Evolutionary conservation across 306 rosid species (phyloP), one percentile per base, ranked within the genome.

Genomic region (Pyrus betulifolia): DNA sequence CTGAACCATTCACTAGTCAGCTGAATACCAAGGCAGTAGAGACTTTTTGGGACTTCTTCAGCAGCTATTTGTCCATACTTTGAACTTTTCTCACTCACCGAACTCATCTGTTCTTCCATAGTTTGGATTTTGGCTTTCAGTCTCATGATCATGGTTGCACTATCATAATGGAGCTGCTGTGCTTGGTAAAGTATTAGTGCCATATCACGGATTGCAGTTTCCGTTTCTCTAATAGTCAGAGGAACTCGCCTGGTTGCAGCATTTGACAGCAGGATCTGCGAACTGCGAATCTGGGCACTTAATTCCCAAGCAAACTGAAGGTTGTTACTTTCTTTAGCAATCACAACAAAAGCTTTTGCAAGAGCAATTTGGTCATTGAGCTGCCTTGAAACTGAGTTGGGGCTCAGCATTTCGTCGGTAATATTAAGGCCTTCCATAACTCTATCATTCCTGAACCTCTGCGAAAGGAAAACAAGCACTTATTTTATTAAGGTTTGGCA

Each of bases 241-340:
- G 96, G 96, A 57, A 79, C 78, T 70, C 93, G 86, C 82, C 93
- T 89, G 63, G 89, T 87, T 8, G 96, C 97, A 69, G 96, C 93
- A 82, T 86, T 86, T 72, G 97, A 90, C 80, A 93, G 93, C 30
- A 93, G 91, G 77, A 89, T 79, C 90, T 90, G 92, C 0, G 91
- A 93, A 85, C 83, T 90, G 61, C 96, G 93, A 82, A 93, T 93
- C 84, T 93, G 96, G 25, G 97, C 93, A 84, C 97, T 93, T 57
- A 93, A 78, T 38, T 93, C 97, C 97, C 97, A 93, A 33, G 97
- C 97, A 90, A 93, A 93, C 82, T 93, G 97, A 70, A 87, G 92
- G 82, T 93, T 93, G 74, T 86, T 93, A 62, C 90, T 93, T 75
- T 93, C 96, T 79, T 93, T 93, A 33, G 96, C 97, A 49, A 93